A percentile compares a stretch with the other conserved stretches of the same genome.
These are phyloP conservation scores for Coemansia sp. DNA, from an alignment of 192 early-diverging fungal species.

Conservation along the genomic window DNA sequence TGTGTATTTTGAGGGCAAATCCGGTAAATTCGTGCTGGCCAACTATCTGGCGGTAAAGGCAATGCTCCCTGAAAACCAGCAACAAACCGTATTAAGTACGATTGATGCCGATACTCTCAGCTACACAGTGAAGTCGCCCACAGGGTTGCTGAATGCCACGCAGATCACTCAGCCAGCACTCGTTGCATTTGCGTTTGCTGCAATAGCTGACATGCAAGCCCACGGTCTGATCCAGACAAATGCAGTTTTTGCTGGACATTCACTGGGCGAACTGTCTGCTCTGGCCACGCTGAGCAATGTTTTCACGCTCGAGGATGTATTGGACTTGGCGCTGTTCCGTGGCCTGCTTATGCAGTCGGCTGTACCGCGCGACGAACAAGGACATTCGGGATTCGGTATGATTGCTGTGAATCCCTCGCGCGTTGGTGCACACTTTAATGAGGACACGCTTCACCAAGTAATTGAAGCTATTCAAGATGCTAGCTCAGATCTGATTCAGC, in stretches of 20 bases:
- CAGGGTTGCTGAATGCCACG: constrained; percentile 84
- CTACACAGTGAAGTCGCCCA: constrained; percentile 23
- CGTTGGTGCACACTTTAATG: constrained; percentile 71
- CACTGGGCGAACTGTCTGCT: constrained; percentile 86
- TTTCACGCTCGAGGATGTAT: constrained; percentile 72
- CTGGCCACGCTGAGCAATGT: constrained; percentile 79
- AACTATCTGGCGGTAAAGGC: constrained; percentile 57
- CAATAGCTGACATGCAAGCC: constrained; percentile 84
- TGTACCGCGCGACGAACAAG: constrained; percentile 73
- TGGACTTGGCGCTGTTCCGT: constrained; percentile 91
- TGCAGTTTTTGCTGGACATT: constrained; percentile 92
- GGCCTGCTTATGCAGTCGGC: constrained; percentile 97
- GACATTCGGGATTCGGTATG: constrained; percentile 93
- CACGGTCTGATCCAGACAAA: constrained; percentile 76
- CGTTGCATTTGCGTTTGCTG: constrained; percentile 85
- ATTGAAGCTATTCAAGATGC: constrained; percentile 67
- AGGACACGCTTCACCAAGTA: constrained; percentile 64
- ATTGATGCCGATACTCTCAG: too few relatives aligned
- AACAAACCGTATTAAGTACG: too few relatives aligned
- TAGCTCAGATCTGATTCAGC: constrained; percentile 75
- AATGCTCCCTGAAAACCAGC: too few relatives aligned
- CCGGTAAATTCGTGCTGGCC: constrained; percentile 73
- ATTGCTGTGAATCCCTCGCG: constrained; percentile 86
- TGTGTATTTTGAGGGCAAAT: too few relatives aligned
- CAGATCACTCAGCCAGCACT: constrained; percentile 88